Conservation (phyloP, 2,329 filamentous ascomycete species). For the Clonostachys rosea region DNA sequence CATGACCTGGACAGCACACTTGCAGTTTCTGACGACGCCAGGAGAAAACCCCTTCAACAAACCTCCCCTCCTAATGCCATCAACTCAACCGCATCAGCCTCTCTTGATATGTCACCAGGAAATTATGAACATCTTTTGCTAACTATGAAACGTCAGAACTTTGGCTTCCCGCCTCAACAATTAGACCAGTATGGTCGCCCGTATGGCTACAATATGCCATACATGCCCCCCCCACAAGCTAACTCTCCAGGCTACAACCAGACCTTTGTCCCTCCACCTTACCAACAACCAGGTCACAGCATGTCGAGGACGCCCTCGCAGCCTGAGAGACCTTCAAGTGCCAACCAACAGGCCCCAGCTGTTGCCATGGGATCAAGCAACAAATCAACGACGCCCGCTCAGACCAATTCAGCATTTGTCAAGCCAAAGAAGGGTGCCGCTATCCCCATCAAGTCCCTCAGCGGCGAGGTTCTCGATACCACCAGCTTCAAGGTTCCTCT, state of each 20-base stretch:
- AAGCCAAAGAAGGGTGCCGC: constrained; percentile 65
- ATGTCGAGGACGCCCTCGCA: constrained; percentile 86
- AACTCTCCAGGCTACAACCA: constrained; percentile 48
- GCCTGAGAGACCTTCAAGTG: constrained; percentile 65
- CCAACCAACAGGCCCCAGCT: constrained; percentile 40
- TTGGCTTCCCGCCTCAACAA: constrained; percentile 43
- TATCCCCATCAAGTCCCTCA: constrained; percentile 79
- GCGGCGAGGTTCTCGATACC: constrained; percentile 72
- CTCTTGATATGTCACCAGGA: constrained; percentile 62
- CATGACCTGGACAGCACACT: background rate
- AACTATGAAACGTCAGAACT: constrained; percentile 64
- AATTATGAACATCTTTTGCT: constrained; percentile 73
- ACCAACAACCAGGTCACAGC: constrained; percentile 51
- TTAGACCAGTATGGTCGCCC: constrained; percentile 32
- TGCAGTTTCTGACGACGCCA: background rate
- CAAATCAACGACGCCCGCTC: constrained; percentile 42
- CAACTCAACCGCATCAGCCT: constrained; percentile 3
- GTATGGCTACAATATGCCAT: constrained; percentile 40
- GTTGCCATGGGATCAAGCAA: constrained; percentile 22
- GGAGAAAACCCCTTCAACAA: constrained; percentile 3
- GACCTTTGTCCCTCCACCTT: constrained; percentile 32
- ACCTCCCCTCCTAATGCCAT: constrained; percentile 6
- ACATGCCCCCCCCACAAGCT: constrained; percentile 38
- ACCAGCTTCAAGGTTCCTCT: constrained; percentile 55
- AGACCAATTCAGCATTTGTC: constrained; percentile 39